Conservation (phyloP, 768 basidiomycete genomes). For the Kwoniella bestiolae region DNA sequence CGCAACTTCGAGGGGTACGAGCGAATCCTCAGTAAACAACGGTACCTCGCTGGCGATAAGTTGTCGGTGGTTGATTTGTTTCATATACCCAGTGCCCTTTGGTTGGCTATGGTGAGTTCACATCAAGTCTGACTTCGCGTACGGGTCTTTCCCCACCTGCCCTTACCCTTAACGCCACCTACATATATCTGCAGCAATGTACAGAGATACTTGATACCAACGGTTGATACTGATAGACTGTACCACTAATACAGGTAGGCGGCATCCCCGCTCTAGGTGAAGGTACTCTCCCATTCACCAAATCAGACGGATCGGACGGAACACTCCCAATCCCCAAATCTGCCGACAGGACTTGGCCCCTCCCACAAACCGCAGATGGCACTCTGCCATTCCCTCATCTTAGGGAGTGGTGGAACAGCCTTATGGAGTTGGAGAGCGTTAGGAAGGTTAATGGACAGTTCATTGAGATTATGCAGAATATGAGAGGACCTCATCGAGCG, state of each 20-base stretch:
- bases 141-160: no score
- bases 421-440: constrained; percentile 2
- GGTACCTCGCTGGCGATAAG: constrained; percentile 62
- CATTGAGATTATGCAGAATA: background rate
- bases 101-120: background rate
- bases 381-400: constrained; percentile 1
- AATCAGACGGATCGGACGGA: background rate
- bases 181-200: no score
- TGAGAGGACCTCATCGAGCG: background rate
- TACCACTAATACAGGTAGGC: constrained; percentile 5
- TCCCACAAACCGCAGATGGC: background rate
- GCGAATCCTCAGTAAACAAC: constrained; percentile 64
- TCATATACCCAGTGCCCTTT: constrained; percentile 60
- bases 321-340: background rate
- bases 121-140: no score
- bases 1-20: constrained; percentile 63
- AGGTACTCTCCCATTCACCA: background rate
- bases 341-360: background rate
- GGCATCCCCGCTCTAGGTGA: background rate
- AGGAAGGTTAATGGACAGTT: constrained; percentile 8
- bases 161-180: no score
- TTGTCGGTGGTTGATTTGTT: constrained; percentile 67
- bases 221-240: no score
- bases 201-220: no score
- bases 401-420: constrained; percentile 1